Evolutionary conservation across 1,139 yeast species (phyloP), one percentile per base, ranked within the genome.

Genomic region (Groenewaldozyma auringiensis): DNA sequence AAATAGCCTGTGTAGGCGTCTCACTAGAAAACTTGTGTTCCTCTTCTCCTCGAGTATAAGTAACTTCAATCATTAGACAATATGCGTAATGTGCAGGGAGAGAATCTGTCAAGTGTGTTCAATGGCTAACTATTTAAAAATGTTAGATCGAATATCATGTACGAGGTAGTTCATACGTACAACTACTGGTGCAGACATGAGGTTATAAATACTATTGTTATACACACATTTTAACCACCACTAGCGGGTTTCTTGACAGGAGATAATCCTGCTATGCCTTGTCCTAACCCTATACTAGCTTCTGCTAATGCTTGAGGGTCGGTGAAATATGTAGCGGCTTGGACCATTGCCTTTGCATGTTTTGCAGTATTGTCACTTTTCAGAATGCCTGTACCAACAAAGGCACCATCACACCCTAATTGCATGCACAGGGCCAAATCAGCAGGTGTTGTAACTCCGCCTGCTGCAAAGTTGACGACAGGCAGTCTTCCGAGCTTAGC

Each of bases 401-500:
- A 85, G 35, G 85, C 88, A 53, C 95, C 95, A 61, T 85, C 94
- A 63, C 88, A 83, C n/a, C 95, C 95, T 58, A 84, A 71, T 66
- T 84, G 89, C 94, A 85, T 84, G 66, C 87, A 81, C 54, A 85
- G 69, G 9, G 94, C 94, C 38, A 94, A 94, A 64, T 85, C 95
- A 2, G 92, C 81, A 25, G 95, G 95, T 9, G 94, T 83, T 9
- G 94, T 94, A 45, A 85, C 83, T 53, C 95, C 95, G 43, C 95
- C 95, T 39, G 94, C 94, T 37, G 94, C 94, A 64, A 85, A 85
- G 69, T 83, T 84, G 47, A 85, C 94, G 41, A 85, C 94, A 1
- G 92, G 92, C 53, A 85, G 73, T 55, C 80, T 79, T 37, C 87
- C 87, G 11, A 68, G 66, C 54, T 70, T 67, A 42, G 72, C 74